phyloP scores from a whole-genome alignment of 2,329 filamentous ascomycete species.

The Alternaria postmessia region DNA sequence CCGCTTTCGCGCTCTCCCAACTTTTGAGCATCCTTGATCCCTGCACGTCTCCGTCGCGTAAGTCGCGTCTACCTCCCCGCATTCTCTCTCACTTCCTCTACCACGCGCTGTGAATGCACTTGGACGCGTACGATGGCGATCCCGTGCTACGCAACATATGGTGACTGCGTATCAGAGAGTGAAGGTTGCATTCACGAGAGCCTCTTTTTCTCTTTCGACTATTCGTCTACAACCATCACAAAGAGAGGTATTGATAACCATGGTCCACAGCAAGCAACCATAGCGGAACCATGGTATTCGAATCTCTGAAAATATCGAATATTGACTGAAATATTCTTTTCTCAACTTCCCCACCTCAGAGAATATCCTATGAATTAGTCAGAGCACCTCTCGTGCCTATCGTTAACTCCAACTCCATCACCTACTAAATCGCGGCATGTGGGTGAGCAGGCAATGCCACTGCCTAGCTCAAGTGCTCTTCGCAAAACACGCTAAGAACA shows the following conservation, averaged over 20 bases:
- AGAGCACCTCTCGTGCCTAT: too few relatives aligned
- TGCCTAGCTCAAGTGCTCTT: neutral
- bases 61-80: conserved; percentile 9
- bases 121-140: neutral
- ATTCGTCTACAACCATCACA: neutral
- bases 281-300: too few relatives aligned
- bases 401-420: too few relatives aligned
- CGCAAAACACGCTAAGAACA: neutral
- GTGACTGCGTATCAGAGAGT: neutral
- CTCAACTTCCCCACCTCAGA: too few relatives aligned
- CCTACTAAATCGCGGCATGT: neutral
- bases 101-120: too few relatives aligned
- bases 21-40: conserved; percentile 21
- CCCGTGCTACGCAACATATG: neutral
- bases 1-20: conserved; percentile 14
- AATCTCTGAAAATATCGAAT: too few relatives aligned
- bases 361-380: too few relatives aligned
- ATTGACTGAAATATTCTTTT: too few relatives aligned
- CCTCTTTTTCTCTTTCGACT: neutral
- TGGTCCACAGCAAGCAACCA: too few relatives aligned
- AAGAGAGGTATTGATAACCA: too few relatives aligned
- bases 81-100: neutral
- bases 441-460: too few relatives aligned
- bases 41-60: conserved; percentile 15
- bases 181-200: neutral